A percentile compares a stretch with the other conserved stretches of the same genome.
phyloP scores from a whole-genome alignment of 129 eudicot genomes.

The Centaurea solstitialis region DNA sequence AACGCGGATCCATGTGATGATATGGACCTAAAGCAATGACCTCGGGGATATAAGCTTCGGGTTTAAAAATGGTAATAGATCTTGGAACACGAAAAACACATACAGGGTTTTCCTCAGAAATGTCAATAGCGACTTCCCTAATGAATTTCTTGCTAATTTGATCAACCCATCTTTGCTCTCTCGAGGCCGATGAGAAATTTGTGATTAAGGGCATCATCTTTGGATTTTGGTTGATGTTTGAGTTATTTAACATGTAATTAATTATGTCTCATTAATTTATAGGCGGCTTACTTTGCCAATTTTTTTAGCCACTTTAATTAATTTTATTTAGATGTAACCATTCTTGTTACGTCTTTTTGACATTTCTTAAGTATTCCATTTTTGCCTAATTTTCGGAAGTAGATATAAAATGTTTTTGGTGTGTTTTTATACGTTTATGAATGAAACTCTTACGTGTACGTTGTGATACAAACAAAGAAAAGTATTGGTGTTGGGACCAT shows the following conservation, averaged over 20 bases:
- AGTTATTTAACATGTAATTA: neutral
- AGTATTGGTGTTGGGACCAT: neutral
- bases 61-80: constrained; percentile 23
- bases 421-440: neutral
- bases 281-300: constrained; percentile 5
- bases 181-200: constrained; percentile 19
- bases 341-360: constrained; percentile 22
- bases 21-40: constrained; percentile 46
- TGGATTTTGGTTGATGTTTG: neutral
- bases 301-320: neutral
- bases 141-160: constrained; percentile 28
- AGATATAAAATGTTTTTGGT: neutral
- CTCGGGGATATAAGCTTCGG: constrained; percentile 50
- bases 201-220: constrained; percentile 27
- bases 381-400: constrained; percentile 19
- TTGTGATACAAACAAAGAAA: neutral
- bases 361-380: neutral
- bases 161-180: constrained; percentile 45
- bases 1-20: constrained; percentile 38
- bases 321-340: neutral
- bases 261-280: neutral
- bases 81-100: constrained; percentile 38
- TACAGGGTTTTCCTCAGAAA: constrained; percentile 23
- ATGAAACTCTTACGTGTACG: neutral
- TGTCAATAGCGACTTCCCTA: constrained; percentile 27